phyloP scores from a whole-genome alignment of 495 filamentous ascomycete species.

The Cercophora samala region DNA sequence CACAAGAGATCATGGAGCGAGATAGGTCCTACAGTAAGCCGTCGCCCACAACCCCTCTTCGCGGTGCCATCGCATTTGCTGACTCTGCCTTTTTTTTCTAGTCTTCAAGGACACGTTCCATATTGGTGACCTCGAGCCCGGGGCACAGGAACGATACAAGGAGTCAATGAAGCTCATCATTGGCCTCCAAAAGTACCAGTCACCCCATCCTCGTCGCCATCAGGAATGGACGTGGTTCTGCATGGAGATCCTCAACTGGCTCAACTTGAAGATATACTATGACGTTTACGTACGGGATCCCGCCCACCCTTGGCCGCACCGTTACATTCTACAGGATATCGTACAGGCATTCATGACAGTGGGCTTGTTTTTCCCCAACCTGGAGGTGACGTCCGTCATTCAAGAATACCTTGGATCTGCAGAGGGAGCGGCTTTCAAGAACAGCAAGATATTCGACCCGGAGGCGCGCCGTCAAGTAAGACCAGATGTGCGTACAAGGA shows the following conservation, averaged over 20 bases:
- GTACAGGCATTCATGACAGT: conserved; percentile 40
- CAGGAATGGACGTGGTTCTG: conserved; percentile 34
- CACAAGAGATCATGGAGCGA: conserved; percentile 31
- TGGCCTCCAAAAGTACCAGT: conserved; percentile 31
- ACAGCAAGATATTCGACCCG: conserved; percentile 39
- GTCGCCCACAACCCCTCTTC: conserved; percentile 14
- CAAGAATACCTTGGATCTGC: conserved; percentile 33
- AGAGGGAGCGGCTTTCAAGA: conserved; percentile 31
- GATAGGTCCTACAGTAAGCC: conserved; percentile 33
- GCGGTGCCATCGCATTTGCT: neutral
- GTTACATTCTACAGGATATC: conserved; percentile 42
- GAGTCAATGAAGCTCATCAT: conserved; percentile 36
- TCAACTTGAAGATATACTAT: conserved; percentile 34
- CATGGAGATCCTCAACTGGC: conserved; percentile 36
- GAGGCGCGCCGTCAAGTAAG: conserved; percentile 33
- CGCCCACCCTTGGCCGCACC: conserved; percentile 34
- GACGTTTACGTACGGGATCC: conserved; percentile 23
- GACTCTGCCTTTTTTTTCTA: conserved; percentile 7
- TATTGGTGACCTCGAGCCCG: conserved; percentile 42
- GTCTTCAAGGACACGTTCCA: conserved; percentile 46
- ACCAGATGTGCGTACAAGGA: conserved; percentile 33
- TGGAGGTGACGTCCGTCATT: conserved; percentile 27
- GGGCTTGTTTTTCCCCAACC: conserved; percentile 41
- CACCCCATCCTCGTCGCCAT: conserved; percentile 11
- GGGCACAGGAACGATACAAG: conserved; percentile 33